These are phyloP conservation scores for Saccharomyces cerevisiae DNA, from an alignment of 805 yeast genomes.

Conservation along the genomic window DNA sequence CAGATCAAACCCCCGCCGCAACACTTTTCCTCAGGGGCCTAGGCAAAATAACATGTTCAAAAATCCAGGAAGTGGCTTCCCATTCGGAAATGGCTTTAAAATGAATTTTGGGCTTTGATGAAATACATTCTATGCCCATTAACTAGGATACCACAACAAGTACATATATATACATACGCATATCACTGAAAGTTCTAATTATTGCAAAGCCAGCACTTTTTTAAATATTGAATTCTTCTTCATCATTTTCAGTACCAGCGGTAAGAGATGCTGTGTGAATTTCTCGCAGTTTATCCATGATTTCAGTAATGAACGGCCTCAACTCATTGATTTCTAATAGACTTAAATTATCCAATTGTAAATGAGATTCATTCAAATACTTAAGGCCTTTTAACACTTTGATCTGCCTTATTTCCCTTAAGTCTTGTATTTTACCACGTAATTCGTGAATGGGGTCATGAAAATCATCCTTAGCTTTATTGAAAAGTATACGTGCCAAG, in stretches of 20 bases:
- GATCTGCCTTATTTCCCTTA: slow-evolving; percentile 72
- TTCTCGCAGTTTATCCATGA: slow-evolving; percentile 69
- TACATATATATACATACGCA: neutral
- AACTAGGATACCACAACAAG: neutral
- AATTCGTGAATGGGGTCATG: slow-evolving; percentile 63
- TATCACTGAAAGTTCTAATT: neutral
- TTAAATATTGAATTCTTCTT: neutral
- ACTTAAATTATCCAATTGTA: slow-evolving; percentile 76
- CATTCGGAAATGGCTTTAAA: slow-evolving; percentile 13
- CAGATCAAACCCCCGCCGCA: slow-evolving; percentile 9
- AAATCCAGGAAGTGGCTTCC: slow-evolving; percentile 9
- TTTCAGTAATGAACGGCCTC: slow-evolving; percentile 68
- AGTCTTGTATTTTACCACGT: slow-evolving; percentile 66
- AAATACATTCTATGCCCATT: neutral
- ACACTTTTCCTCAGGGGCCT: slow-evolving; percentile 2
- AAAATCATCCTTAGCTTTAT: slow-evolving; percentile 69
- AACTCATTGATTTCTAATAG: slow-evolving; percentile 81
- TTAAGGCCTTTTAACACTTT: slow-evolving; percentile 75
- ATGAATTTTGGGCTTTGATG: slow-evolving; percentile 5
- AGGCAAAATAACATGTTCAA: slow-evolving; percentile 5
- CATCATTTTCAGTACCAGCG: neutral
- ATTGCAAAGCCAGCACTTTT: neutral
- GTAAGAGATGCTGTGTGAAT: slow-evolving; percentile 28
- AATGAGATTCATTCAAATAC: slow-evolving; percentile 71
- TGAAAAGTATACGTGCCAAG: slow-evolving; percentile 57